Percentiles rank a stretch among this genome's conserved stretches.
phyloP scores from a whole-genome alignment of 768 basidiomycete genomes.

The Tricholoma sp. region DNA sequence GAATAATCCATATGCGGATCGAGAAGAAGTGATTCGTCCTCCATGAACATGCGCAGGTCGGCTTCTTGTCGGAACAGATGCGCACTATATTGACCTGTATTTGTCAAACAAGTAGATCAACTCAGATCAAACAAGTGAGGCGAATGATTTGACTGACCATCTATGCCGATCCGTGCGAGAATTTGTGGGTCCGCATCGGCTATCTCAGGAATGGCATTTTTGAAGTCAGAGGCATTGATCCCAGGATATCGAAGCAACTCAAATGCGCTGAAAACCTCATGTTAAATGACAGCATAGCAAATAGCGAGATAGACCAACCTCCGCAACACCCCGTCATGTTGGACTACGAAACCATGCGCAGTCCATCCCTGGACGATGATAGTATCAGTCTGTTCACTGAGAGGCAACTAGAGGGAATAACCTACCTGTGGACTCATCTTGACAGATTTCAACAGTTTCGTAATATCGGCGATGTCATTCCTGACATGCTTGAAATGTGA shows the following conservation, averaged over 20 bases:
- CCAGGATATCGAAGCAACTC: conserved; percentile 62
- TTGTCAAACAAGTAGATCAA: background rate
- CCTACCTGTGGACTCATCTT: conserved; percentile 40
- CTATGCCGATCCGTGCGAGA: conserved; percentile 59
- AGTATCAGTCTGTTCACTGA: background rate
- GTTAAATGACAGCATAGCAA: background rate
- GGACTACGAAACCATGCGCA: conserved; percentile 37
- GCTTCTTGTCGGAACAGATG: conserved; percentile 69
- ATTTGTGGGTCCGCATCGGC: conserved; percentile 43
- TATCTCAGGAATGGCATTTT: conserved; percentile 44
- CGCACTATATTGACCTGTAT: conserved; percentile 54
- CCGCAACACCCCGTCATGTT: conserved; percentile 38
- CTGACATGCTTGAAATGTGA: conserved; percentile 28
- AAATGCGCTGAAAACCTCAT: conserved; percentile 51
- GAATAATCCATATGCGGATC: conserved; percentile 70
- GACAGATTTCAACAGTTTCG: conserved; percentile 29
- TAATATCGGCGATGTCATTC: conserved; percentile 29
- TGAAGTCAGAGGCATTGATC: conserved; percentile 40
- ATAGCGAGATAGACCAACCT: conserved; percentile 26
- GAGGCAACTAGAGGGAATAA: background rate
- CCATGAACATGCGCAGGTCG: conserved; percentile 67
- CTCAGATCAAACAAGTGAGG: too few species aligned
- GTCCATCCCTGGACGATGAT: conserved; percentile 28
- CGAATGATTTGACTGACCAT: conserved; percentile 41
- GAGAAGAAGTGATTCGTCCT: conserved; percentile 69